Conservation (phyloP, 495 filamentous ascomycete genomes). For the Parathielavia appendiculata region DNA sequence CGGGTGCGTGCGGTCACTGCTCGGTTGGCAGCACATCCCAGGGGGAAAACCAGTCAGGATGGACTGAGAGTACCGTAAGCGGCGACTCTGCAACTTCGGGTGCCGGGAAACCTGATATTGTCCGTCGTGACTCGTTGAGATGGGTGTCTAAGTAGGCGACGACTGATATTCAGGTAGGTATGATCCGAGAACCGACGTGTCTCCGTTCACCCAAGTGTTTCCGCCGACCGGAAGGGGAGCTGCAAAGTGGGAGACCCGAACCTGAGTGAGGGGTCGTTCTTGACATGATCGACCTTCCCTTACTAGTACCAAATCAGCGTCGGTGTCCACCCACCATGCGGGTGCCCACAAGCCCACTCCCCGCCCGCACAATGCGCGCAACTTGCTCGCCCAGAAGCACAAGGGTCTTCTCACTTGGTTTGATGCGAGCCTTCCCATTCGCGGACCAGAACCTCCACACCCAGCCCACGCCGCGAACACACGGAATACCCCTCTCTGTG, state of each 20-base stretch:
- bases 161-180: no score
- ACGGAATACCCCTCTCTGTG: not conserved
- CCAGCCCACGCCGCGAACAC: not conserved
- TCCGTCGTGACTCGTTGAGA: no score
- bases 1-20: not conserved
- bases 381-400: slow-evolving; percentile 12
- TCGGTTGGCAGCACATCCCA: not conserved
- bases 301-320: slow-evolving; percentile 1
- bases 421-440: not conserved
- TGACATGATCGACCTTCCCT: not conserved
- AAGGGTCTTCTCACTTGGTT: not conserved
- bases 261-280: no score
- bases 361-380: slow-evolving; percentile 11
- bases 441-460: not conserved
- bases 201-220: no score
- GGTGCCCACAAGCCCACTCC: not conserved
- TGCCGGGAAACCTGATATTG: no score
- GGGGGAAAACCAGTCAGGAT: not conserved
- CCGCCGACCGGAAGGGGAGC: no score
- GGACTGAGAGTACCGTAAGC: no score
- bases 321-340: not conserved
- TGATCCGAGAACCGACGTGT: no score
- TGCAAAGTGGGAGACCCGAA: no score
- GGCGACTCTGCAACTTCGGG: no score
- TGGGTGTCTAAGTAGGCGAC: no score